phyloP scores from a whole-genome alignment of 2,329 filamentous ascomycete genomes.

The Lasiodiplodia gonubiensis region DNA sequence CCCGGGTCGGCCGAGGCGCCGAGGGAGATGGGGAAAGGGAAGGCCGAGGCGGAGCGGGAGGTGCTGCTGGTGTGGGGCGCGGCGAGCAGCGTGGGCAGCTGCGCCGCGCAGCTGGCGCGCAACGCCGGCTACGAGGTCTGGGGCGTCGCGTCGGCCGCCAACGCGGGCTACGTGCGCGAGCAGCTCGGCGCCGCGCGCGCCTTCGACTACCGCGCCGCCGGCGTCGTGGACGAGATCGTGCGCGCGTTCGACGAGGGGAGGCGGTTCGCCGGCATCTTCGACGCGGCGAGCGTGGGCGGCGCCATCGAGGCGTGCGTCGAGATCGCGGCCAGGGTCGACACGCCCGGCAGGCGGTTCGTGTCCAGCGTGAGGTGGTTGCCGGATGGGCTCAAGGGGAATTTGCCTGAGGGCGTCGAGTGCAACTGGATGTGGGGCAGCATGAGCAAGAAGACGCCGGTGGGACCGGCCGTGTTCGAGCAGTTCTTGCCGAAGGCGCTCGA shows the following conservation, averaged over 20 bases:
- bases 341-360: neutral
- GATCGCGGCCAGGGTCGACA: neutral
- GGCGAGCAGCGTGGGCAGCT: conserved; percentile 42
- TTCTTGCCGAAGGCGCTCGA: conserved; percentile 42
- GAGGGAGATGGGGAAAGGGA: conserved; percentile 35
- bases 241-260: conserved; percentile 39
- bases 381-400: neutral
- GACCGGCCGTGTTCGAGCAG: conserved; percentile 40
- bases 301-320: neutral
- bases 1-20: conserved; percentile 31
- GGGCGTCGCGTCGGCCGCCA: conserved; percentile 39
- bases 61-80: conserved; percentile 48
- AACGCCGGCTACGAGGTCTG: conserved; percentile 44
- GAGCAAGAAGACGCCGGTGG: conserved; percentile 36
- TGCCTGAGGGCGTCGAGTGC: neutral
- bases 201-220: conserved; percentile 41
- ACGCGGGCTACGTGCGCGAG: conserved; percentile 40
- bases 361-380: neutral
- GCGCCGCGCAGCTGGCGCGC: conserved; percentile 42
- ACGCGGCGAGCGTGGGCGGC: conserved; percentile 35
- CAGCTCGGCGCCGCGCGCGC: conserved; percentile 38
- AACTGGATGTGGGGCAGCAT: neutral
- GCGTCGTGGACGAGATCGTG: conserved; percentile 45
- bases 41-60: conserved; percentile 3
- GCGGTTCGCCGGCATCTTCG: conserved; percentile 49